phyloP scores from a whole-genome alignment of 1,139 yeast species.

The Spencermartinsiella ligniputridi region DNA sequence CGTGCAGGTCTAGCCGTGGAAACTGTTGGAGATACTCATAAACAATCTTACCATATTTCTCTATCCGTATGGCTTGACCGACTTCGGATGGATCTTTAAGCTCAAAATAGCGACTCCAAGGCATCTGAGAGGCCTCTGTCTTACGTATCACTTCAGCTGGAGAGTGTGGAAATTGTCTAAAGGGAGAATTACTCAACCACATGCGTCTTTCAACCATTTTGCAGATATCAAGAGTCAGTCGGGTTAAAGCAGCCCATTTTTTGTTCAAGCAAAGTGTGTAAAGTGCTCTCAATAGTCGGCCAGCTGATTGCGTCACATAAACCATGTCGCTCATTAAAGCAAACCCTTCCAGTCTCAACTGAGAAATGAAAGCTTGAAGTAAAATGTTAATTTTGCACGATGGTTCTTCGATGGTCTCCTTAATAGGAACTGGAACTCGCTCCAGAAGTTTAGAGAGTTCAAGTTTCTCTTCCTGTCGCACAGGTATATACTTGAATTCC shows the following conservation, averaged over 20 bases:
- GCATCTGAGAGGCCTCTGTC: constrained; percentile 76
- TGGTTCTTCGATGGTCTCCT: constrained; percentile 67
- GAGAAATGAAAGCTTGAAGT: constrained; percentile 79
- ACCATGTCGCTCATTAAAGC: constrained; percentile 93
- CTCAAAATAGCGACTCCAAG: constrained; percentile 75
- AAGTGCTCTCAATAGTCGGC: constrained; percentile 80
- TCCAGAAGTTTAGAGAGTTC: constrained; percentile 70
- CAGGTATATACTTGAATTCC: constrained; percentile 80
- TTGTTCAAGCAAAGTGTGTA: constrained; percentile 70
- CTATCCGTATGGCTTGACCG: constrained; percentile 76
- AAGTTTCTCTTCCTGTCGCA: constrained; percentile 79
- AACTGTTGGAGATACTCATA: constrained; percentile 63
- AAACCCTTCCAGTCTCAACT: constrained; percentile 74
- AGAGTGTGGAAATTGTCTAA: constrained; percentile 70
- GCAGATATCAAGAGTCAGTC: constrained; percentile 56
- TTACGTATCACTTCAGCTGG: constrained; percentile 67
- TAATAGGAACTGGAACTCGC: constrained; percentile 80
- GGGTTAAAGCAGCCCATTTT: constrained; percentile 68
- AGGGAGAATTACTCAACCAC: constrained; percentile 85
- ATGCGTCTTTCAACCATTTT: constrained; percentile 76
- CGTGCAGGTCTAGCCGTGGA: constrained; percentile 58
- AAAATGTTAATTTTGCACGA: constrained; percentile 75
- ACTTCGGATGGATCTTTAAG: constrained; percentile 64
- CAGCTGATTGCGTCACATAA: constrained; percentile 90
- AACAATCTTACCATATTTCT: constrained; percentile 58